phyloP scores from a whole-genome alignment of 2,329 filamentous ascomycete genomes.

The Neoarthrinium moseri region DNA sequence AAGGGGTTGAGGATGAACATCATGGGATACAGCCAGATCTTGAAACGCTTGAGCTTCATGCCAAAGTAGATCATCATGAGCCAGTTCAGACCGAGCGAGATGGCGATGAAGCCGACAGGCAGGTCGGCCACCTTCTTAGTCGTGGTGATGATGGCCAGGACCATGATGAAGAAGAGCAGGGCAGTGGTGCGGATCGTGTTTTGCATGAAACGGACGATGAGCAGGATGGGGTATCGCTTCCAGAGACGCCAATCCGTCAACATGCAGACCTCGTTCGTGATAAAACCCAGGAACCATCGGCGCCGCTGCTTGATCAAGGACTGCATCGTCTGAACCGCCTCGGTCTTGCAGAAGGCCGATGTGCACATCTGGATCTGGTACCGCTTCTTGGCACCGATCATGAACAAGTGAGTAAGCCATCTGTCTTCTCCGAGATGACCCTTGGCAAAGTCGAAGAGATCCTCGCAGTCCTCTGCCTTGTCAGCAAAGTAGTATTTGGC shows the following conservation, averaged over 20 bases:
- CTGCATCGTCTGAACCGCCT: slow-evolving; percentile 84
- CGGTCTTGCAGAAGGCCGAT: slow-evolving; percentile 96
- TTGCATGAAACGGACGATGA: slow-evolving; percentile 87
- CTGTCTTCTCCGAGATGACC: slow-evolving; percentile 93
- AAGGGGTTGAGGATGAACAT: slow-evolving; percentile 97
- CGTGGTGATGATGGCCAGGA: slow-evolving; percentile 81
- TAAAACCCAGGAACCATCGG: slow-evolving; percentile 95
- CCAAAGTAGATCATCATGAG: slow-evolving; percentile 95
- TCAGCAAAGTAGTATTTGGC: slow-evolving; percentile 98
- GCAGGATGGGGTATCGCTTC: slow-evolving; percentile 84
- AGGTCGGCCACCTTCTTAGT: slow-evolving; percentile 75
- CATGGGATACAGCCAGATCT: slow-evolving; percentile 90
- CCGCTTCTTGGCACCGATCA: slow-evolving; percentile 90
- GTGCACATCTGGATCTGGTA: slow-evolving; percentile 99
- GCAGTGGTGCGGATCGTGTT: slow-evolving; percentile 96
- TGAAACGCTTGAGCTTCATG: slow-evolving; percentile 80
- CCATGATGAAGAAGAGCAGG: slow-evolving; percentile 90
- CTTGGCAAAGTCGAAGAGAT: slow-evolving; percentile 95
- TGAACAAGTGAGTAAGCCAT: slow-evolving; percentile 97
- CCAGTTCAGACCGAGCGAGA: slow-evolving; percentile 93
- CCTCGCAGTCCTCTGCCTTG: slow-evolving; percentile 91
- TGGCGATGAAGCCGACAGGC: slow-evolving; percentile 88
- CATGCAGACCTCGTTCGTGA: slow-evolving; percentile 98
- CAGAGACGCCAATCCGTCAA: slow-evolving; percentile 90
- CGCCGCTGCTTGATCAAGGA: slow-evolving; percentile 91